Percentiles rank a stretch among this genome's conserved stretches.
These are phyloP conservation scores for Scenedesmus sp. DNA, from an alignment of 163 green algal genomes.

Conservation along the genomic window DNA sequence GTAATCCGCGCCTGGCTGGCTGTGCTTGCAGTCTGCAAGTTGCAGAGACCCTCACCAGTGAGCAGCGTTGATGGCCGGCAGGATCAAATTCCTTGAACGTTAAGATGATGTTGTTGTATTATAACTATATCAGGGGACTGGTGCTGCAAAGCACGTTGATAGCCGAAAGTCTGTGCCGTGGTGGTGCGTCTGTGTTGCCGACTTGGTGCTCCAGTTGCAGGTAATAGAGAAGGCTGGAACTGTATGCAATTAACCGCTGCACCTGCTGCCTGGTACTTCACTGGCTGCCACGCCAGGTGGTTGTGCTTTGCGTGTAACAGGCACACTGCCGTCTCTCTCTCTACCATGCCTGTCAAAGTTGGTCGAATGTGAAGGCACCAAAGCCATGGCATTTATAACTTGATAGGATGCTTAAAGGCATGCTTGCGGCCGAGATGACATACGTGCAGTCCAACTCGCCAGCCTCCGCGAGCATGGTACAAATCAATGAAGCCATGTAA, in stretches of 20 bases:
- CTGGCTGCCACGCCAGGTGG: not conserved
- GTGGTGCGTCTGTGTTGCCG: not conserved
- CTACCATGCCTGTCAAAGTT: not conserved
- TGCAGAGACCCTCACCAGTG: not conserved
- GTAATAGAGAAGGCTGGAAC: not conserved
- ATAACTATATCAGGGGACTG: not conserved
- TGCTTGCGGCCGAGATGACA: too few species aligned
- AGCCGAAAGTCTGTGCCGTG: constrained; percentile 10
- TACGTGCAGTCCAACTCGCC: too few species aligned
- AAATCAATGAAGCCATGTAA: too few species aligned
- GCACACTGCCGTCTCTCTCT: not conserved
- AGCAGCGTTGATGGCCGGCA: not conserved
- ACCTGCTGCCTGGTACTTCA: not conserved
- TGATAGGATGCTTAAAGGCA: too few species aligned
- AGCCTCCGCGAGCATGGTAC: too few species aligned
- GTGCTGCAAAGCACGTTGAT: not conserved
- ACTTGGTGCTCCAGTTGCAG: not conserved
- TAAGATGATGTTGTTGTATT: not conserved
- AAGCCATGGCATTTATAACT: too few species aligned
- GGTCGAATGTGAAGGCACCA: too few species aligned
- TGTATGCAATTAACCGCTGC: not conserved
- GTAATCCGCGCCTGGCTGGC: not conserved
- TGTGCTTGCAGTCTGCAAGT: not conserved
- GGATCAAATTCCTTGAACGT: not conserved
- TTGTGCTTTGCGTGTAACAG: not conserved